Evolutionary conservation across 352 stramenopile species (phyloP).

Genomic region (Phytopythium aichiense): DNA sequence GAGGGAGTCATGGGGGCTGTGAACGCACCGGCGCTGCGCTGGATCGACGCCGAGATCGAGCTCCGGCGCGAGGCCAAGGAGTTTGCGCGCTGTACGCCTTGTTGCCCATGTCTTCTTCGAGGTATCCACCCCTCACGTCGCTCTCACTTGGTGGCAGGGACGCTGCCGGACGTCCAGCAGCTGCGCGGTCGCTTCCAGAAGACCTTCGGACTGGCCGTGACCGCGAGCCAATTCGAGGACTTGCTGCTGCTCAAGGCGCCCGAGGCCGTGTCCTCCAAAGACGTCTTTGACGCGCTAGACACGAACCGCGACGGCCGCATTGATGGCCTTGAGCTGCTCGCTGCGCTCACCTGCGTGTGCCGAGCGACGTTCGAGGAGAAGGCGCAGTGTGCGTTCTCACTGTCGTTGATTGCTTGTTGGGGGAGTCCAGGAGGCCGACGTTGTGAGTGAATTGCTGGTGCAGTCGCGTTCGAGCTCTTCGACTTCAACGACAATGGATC

Average conservation of each 20-base stretch:
- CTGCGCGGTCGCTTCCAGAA: constrained; percentile 64
- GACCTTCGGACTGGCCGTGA: constrained; percentile 73
- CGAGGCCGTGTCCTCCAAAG: constrained; percentile 52
- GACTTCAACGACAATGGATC: constrained; percentile 81
- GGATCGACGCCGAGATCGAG: constrained; percentile 60
- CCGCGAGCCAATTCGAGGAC: constrained; percentile 67
- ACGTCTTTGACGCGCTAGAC: constrained; percentile 76
- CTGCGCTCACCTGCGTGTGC: constrained; percentile 62
- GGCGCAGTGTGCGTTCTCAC: constrained; percentile 45
- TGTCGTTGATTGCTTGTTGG: neutral
- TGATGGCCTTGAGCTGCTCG: constrained; percentile 76
- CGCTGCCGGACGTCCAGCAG: constrained; percentile 57
- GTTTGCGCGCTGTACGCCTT: constrained; percentile 60
- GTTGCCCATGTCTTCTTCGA: neutral
- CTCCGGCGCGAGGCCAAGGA: constrained; percentile 70
- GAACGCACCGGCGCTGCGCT: constrained; percentile 41
- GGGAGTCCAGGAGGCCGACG: neutral
- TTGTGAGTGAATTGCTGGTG: neutral
- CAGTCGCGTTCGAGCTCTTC: constrained; percentile 70
- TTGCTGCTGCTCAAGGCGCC: constrained; percentile 61
- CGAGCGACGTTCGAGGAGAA: constrained; percentile 79
- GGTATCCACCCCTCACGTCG: neutral
- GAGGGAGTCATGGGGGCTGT: constrained; percentile 39
- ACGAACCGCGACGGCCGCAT: constrained; percentile 69
- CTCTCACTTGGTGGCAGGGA: constrained; percentile 31